Evolutionary conservation across 2,329 filamentous ascomycete species (phyloP).

Genomic region (Aureobasidium melanogenum): DNA sequence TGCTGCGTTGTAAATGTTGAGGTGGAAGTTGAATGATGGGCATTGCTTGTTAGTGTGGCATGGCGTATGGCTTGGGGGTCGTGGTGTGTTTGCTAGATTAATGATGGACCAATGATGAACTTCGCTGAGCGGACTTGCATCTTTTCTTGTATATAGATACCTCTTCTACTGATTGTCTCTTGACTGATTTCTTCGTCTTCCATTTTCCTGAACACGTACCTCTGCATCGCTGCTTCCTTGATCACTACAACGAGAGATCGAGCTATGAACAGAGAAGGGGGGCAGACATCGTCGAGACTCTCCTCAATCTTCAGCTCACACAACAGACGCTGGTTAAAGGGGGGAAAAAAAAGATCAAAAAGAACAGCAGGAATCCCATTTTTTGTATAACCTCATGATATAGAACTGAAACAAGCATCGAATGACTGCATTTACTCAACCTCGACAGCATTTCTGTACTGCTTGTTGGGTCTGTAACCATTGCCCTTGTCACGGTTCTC

Average conservation of each 20-base stretch:
- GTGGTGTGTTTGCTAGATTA: neutral
- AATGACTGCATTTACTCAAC: constrained; percentile 15
- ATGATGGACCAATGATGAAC: neutral
- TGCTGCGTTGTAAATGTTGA: constrained; percentile 37
- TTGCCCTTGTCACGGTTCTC: constrained; percentile 15
- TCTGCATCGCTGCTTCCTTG: neutral
- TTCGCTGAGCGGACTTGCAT: neutral
- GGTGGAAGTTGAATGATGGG: neutral
- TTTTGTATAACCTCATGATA: neutral
- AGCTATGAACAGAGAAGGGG: too few species aligned
- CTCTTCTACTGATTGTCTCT: neutral
- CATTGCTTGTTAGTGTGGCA: neutral
- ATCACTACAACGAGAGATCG: too few species aligned
- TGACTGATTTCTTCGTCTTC: neutral
- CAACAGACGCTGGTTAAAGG: too few species aligned
- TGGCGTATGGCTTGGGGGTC: neutral
- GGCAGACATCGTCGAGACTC: neutral
- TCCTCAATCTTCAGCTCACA: neutral
- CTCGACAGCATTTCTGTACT: constrained; percentile 22
- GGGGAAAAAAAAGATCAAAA: neutral
- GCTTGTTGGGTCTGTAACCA: constrained; percentile 20
- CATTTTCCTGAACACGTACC: neutral
- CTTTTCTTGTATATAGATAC: neutral
- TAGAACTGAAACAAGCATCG: neutral
- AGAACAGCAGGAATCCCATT: neutral